Conservation (phyloP, 78 protist genomes). For the Paratrimastix pyriformis region DNA sequence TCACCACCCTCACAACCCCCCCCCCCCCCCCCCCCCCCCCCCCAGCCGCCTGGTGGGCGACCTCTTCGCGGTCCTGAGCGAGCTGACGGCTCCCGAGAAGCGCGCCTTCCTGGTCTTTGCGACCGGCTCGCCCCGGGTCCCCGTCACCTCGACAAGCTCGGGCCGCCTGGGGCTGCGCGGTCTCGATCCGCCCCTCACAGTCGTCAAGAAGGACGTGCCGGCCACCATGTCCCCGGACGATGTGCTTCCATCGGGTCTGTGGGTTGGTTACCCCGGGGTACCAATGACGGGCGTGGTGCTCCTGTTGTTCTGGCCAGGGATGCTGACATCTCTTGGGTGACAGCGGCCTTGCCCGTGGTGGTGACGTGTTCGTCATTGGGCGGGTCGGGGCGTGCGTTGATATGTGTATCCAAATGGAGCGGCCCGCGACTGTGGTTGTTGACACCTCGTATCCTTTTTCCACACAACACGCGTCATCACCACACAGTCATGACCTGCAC, state of each 20-base stretch:
- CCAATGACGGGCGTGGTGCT: not conserved
- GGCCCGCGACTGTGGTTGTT: too few relatives aligned
- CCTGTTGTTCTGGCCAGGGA: not conserved
- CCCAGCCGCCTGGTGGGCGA: too few relatives aligned
- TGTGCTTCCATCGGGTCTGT: slow-evolving; percentile 34
- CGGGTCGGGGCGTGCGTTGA: too few relatives aligned
- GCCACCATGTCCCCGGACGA: slow-evolving; percentile 26
- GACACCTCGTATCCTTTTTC: too few relatives aligned
- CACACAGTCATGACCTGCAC: slow-evolving; percentile 61
- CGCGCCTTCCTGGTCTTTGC: slow-evolving; percentile 43
- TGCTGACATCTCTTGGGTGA: too few relatives aligned
- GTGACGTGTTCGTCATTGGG: too few relatives aligned
- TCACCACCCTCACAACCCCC: too few relatives aligned
- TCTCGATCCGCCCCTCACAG: slow-evolving; percentile 52
- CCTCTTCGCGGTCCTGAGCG: slow-evolving; percentile 39
- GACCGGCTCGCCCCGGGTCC: slow-evolving; percentile 61
- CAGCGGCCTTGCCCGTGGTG: too few relatives aligned
- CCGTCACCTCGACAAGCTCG: too few relatives aligned
- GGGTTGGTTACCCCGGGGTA: too few relatives aligned
- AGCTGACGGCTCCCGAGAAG: not conserved
- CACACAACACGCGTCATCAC: not conserved
- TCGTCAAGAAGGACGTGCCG: slow-evolving; percentile 48
- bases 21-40: too few relatives aligned
- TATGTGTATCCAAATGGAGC: too few relatives aligned
- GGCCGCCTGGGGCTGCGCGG: slow-evolving; percentile 49